Conservation (phyloP, 805 yeast genomes). For the Kazachstania taianensis region DNA sequence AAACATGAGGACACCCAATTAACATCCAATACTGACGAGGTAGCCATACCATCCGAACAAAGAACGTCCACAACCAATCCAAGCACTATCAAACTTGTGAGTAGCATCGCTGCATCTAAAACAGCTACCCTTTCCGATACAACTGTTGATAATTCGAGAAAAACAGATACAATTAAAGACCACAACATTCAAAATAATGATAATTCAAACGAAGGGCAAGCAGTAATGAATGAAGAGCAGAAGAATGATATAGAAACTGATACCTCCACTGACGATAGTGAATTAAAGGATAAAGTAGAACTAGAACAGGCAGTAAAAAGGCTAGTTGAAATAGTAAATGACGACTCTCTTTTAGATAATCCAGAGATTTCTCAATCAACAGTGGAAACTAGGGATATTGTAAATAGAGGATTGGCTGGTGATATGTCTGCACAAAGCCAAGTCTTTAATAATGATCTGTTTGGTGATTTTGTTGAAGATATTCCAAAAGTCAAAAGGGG, state of each 20-base stretch:
- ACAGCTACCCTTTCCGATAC: too few species aligned
- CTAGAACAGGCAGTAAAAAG: too few species aligned
- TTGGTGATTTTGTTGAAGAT: conserved; percentile 18
- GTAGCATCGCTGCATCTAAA: not conserved
- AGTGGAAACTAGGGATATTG: conserved; percentile 5
- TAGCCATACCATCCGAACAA: not conserved
- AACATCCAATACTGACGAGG: not conserved
- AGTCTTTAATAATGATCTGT: conserved; percentile 24
- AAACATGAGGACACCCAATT: too few species aligned
- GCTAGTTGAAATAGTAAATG: too few species aligned
- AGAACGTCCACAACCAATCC: not conserved
- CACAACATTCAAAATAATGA: too few species aligned
- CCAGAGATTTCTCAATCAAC: not conserved
- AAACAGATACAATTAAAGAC: not conserved
- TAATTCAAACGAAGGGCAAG: not conserved
- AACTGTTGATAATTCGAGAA: too few species aligned
- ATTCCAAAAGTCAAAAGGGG: conserved; percentile 1
- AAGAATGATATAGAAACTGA: not conserved
- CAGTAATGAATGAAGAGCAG: not conserved
- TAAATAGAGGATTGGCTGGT: conserved; percentile 3
- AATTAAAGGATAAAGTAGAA: not conserved
- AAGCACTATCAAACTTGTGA: not conserved
- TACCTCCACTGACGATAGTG: not conserved
- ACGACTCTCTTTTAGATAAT: not conserved
- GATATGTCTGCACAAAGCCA: conserved; percentile 12